Evolutionary conservation across 371 early-diverging fungal genomes (phyloP), one percentile per base, ranked within the genome.

Genomic region (Apophysomyces elegans): DNA sequence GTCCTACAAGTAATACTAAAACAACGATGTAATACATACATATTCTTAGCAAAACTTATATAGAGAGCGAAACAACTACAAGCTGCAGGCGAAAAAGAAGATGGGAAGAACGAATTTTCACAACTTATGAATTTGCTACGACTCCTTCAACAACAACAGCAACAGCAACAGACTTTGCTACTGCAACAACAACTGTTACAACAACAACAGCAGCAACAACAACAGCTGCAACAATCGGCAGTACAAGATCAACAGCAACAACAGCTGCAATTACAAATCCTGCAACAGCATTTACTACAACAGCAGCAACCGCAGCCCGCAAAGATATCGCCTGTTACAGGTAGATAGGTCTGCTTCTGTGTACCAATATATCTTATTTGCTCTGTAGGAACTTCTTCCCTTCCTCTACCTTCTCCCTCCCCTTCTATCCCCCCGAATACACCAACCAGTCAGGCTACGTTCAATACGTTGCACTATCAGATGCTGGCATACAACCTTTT

Each of bases 61-160:
- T 16, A 47, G 47, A 47, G 47, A 47, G 73, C 73, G 44, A 76
- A 82, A 41, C 78, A 79, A 26, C 61, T 87, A 54, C 83, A 87
- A 67, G 77, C 79, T 9, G 79, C 75, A 37, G 92, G 93, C 13
- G 90, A 86, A 41, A 89, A 87, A 14, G 93, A 93, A 78, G 86
- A 87, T 56, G 90, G 82, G 56, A 86, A 84, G 65, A 83, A 82
- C 37, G 91, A 91, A 65, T 85, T 83, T 63, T 89, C 90, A 16
- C 86, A 88, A 63, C 70, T 90, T n/a, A 80, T 90, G 83, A 75
- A 78, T 32, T 64, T 89, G 18, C 63, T 93, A 38, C 84, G 90
- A 46, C 77, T 84, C 26, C 75, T 80, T 13, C 84, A 84, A 56
- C 78, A 79, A 56, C 80, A 76, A n/a, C 70, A 69, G 46, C 68